phyloP scores from a whole-genome alignment of 208 protist species.

The Sergeia podlipaevii region DNA sequence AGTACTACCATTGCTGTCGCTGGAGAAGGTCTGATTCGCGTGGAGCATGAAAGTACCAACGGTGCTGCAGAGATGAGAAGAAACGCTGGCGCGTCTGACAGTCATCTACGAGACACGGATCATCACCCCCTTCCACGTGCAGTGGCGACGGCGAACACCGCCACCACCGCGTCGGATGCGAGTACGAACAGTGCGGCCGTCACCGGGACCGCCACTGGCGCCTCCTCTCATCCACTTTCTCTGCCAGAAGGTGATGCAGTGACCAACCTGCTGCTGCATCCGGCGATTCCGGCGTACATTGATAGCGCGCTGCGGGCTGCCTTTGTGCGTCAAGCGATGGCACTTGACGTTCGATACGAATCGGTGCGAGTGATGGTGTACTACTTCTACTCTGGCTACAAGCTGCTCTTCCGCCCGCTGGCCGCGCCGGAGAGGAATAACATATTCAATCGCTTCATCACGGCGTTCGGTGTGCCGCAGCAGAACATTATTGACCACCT shows the following conservation, averaged over 20 bases:
- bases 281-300: constrained; percentile 34
- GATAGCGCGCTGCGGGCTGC: constrained; percentile 46
- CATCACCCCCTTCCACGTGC: background rate
- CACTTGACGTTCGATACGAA: constrained; percentile 68
- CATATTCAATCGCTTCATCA: constrained; percentile 63
- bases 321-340: constrained; percentile 60
- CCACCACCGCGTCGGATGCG: too few species aligned
- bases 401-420: constrained; percentile 69
- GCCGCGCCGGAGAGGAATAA: constrained; percentile 59
- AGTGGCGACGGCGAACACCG: background rate
- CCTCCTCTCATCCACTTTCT: constrained; percentile 7
- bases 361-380: constrained; percentile 69
- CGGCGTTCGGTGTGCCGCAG: constrained; percentile 60
- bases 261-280: constrained; percentile 34
- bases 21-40: too few species aligned
- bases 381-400: constrained; percentile 76
- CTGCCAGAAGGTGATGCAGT: constrained; percentile 25
- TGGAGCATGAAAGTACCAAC: too few species aligned
- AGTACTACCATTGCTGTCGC: too few species aligned
- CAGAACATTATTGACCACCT: constrained; percentile 65
- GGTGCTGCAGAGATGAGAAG: too few species aligned
- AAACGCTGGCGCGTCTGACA: background rate
- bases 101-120: background rate
- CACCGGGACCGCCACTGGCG: constrained; percentile 2
- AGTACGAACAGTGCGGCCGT: background rate